Evolutionary conservation across 768 basidiomycete genomes (phyloP).

Genomic region (Cystobasidium onofrii): DNA sequence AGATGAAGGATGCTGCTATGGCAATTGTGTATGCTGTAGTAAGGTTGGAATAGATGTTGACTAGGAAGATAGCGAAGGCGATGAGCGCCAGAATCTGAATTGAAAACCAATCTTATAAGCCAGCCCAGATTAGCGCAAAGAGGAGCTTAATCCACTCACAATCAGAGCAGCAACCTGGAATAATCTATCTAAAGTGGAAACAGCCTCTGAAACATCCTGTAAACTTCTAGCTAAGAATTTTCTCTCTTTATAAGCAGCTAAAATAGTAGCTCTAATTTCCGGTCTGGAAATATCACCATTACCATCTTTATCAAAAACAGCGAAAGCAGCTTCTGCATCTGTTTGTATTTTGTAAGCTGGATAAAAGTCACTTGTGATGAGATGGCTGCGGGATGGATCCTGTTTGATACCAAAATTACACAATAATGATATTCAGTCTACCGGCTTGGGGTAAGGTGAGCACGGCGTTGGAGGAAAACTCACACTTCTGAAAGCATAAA

Average conservation of each 20-base stretch:
- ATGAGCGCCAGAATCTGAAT: conserved; percentile 43
- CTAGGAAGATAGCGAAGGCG: conserved; percentile 62
- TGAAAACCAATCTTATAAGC: no score
- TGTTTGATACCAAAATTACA: no score
- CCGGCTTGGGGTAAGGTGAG: no score
- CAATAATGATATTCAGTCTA: no score
- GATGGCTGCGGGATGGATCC: conserved; percentile 53
- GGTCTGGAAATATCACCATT: conserved; percentile 67
- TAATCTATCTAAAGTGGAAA: conserved; percentile 59
- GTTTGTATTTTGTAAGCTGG: conserved; percentile 57
- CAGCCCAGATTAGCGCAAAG: no score
- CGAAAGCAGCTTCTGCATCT: conserved; percentile 61
- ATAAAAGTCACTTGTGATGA: conserved; percentile 62
- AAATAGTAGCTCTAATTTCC: conserved; percentile 62
- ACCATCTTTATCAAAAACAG: conserved; percentile 61
- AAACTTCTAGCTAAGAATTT: conserved; percentile 66
- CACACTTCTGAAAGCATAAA: conserved; percentile 51
- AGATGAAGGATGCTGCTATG: conserved; percentile 70
- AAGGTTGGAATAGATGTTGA: conserved; percentile 58
- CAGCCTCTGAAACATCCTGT: conserved; percentile 63
- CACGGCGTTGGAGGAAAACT: no score
- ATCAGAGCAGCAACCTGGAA: conserved; percentile 58
- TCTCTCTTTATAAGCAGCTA: conserved; percentile 70
- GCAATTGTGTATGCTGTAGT: conserved; percentile 67
- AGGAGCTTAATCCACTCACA: conserved; percentile 46